A percentile compares a stretch with the other conserved stretches of the same genome.
Evolutionary conservation across 306 rosid species (phyloP).

Genomic region (Sphenostylis stenocarpa): DNA sequence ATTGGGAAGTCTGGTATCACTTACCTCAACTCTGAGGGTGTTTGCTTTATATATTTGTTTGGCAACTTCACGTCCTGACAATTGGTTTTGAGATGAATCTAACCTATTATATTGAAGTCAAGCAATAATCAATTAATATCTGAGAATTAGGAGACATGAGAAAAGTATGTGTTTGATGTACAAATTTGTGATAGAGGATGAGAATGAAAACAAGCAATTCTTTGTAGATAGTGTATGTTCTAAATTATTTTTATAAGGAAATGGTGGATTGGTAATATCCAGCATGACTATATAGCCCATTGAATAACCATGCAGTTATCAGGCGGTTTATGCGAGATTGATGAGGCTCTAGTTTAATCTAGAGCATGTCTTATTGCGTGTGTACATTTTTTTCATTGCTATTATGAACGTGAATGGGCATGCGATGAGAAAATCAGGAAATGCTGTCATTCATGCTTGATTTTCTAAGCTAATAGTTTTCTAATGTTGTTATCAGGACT

Average conservation of each 20-base stretch:
- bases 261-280: neutral
- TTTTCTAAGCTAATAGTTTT: constrained; percentile 30
- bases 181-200: neutral
- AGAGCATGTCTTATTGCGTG: too few relatives aligned
- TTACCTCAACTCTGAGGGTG: too few relatives aligned
- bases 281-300: constrained; percentile 10
- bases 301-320: neutral
- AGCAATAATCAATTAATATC: neutral
- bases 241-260: neutral
- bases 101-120: neutral
- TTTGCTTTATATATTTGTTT: too few relatives aligned
- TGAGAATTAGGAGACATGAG: neutral
- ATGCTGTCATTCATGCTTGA: constrained; percentile 17
- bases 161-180: neutral
- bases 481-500: constrained; percentile 63
- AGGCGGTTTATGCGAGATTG: constrained; percentile 8
- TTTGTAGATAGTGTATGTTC: neutral
- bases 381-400: neutral
- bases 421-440: constrained; percentile 24
- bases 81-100: too few relatives aligned
- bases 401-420: constrained; percentile 1
- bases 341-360: neutral
- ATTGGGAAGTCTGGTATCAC: too few relatives aligned
- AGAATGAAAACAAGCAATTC: neutral
- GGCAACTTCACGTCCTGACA: too few relatives aligned